These are phyloP conservation scores for Tulasnella calospora DNA, from an alignment of 768 basidiomycete species.

Conservation along the genomic window DNA sequence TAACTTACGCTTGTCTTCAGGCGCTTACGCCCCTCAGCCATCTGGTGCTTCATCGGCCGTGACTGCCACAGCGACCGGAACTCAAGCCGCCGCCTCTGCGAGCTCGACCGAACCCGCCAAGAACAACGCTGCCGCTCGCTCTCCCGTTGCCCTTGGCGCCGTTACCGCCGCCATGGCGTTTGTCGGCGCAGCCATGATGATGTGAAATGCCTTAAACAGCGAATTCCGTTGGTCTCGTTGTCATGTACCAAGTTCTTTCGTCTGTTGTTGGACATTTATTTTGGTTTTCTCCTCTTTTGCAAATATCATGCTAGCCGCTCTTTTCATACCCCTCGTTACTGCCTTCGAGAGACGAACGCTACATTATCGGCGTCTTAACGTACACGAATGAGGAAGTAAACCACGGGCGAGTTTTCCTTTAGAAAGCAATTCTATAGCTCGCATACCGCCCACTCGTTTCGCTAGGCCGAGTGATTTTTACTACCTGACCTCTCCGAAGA, in stretches of 20 bases:
- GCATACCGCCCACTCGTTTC: constrained; percentile 94
- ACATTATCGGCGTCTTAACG: not conserved
- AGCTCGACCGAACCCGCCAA: not conserved
- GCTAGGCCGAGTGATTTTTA: constrained; percentile 95
- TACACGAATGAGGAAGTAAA: not conserved
- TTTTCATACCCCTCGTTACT: not conserved
- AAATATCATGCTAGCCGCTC: constrained; percentile 8
- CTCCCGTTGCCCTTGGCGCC: not conserved
- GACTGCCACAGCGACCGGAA: constrained; percentile 10
- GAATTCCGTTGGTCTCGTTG: not conserved
- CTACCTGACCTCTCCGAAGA: constrained; percentile 88
- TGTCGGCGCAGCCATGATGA: constrained; percentile 16
- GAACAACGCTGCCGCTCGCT: constrained; percentile 6
- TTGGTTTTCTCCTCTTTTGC: not conserved
- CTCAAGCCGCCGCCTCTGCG: constrained; percentile 2
- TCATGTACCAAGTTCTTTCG: constrained; percentile 10
- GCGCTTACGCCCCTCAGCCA: constrained; percentile 25
- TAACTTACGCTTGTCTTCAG: not conserved
- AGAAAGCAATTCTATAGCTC: constrained; percentile 81
- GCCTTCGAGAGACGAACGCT: not conserved
- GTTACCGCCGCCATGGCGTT: constrained; percentile 11
- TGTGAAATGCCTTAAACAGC: constrained; percentile 1
- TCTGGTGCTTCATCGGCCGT: constrained; percentile 16
- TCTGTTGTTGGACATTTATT: constrained; percentile 15
- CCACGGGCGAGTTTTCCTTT: not conserved